Conservation (phyloP, 495 filamentous ascomycete genomes). For the Penicillium pulvis region DNA sequence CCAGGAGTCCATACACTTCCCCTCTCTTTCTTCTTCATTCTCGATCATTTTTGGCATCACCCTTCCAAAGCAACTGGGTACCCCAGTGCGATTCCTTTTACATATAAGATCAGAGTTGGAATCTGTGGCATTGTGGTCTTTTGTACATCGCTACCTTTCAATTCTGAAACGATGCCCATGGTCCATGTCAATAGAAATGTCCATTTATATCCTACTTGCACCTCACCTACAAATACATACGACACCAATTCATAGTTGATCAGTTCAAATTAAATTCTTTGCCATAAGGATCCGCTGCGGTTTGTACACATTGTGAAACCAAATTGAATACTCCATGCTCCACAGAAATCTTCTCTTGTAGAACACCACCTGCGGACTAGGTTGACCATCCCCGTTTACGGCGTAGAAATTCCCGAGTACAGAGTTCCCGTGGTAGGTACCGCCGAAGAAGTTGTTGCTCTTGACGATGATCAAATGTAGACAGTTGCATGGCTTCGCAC, state of each 20-base stretch:
- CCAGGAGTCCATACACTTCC: background rate
- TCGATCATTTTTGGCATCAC: background rate
- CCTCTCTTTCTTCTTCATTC: background rate
- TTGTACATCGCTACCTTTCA: background rate
- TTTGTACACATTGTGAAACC: too few species aligned
- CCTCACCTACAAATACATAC: background rate
- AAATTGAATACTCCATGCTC: too few species aligned
- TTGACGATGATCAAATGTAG: too few species aligned
- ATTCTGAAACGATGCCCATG: background rate
- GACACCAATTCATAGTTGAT: background rate
- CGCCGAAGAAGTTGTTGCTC: too few species aligned
- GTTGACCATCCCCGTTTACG: too few species aligned
- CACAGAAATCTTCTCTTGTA: too few species aligned
- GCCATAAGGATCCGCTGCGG: too few species aligned
- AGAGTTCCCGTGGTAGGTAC: too few species aligned
- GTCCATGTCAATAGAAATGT: background rate
- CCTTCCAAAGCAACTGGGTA: background rate
- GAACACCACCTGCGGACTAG: too few species aligned
- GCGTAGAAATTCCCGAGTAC: too few species aligned
- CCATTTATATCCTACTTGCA: background rate
- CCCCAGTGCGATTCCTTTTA: background rate
- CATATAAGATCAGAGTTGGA: background rate
- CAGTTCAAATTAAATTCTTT: background rate
- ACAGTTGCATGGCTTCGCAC: too few species aligned
- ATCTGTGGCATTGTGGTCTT: background rate